Conservation (phyloP, 2,329 filamentous ascomycete genomes). For the Coniochaeta sp. region DNA sequence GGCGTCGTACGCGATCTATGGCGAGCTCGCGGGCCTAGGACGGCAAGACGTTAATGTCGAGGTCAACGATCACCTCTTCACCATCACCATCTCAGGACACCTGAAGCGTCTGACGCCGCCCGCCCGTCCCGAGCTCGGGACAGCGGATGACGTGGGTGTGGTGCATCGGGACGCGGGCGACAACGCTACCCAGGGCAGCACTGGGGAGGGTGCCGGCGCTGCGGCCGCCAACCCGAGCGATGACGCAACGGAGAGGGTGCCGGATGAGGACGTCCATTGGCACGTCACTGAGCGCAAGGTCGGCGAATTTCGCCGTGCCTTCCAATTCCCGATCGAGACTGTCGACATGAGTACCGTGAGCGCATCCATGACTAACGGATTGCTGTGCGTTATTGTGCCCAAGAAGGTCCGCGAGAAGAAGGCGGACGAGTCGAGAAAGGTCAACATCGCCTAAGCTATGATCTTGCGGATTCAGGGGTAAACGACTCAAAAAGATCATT, state of each 20-base stretch:
- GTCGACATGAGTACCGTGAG: slow-evolving; percentile 7
- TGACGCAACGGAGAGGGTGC: background rate
- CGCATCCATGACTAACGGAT: slow-evolving; percentile 6
- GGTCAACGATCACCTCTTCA: slow-evolving; percentile 8
- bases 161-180: background rate
- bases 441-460: slow-evolving; percentile 2
- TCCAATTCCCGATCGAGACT: slow-evolving; percentile 6
- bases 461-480: background rate
- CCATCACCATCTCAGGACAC: slow-evolving; percentile 7
- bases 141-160: background rate
- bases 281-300: slow-evolving; percentile 7
- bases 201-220: background rate
- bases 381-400: slow-evolving; percentile 7
- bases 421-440: slow-evolving; percentile 1
- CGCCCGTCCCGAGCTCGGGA: background rate
- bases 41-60: slow-evolving; percentile 6
- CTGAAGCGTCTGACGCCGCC: background rate
- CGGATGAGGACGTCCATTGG: slow-evolving; percentile 6
- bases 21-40: slow-evolving; percentile 7
- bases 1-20: slow-evolving; percentile 8
- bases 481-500: too few relatives aligned
- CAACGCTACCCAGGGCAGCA: background rate
- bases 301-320: slow-evolving; percentile 6
- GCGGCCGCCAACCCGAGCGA: background rate
- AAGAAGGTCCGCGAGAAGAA: slow-evolving; percentile 6